Evolutionary conservation across 2,329 filamentous ascomycete genomes (phyloP).

Genomic region (Botrytis pseudocinerea): DNA sequence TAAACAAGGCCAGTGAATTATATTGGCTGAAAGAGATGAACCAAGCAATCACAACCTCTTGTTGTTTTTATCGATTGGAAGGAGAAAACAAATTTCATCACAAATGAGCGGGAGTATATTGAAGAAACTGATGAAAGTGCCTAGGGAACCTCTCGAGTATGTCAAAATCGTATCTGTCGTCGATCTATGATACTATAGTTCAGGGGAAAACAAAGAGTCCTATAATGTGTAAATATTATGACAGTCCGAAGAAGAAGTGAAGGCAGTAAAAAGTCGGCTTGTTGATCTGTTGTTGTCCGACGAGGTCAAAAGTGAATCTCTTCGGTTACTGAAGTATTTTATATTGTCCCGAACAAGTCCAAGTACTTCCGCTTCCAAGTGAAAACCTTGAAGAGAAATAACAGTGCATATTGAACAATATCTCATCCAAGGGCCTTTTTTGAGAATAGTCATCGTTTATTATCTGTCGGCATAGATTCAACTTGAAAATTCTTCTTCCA

Average conservation of each 20-base stretch:
- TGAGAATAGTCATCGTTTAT: neutral
- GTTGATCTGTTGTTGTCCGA: neutral
- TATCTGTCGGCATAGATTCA: neutral
- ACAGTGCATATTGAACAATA: neutral
- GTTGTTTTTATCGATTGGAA: neutral
- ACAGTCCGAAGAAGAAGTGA: neutral
- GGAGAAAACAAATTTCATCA: neutral
- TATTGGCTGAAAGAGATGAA: neutral
- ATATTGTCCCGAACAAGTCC: neutral
- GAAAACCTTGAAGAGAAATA: too few relatives aligned
- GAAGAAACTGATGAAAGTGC: neutral
- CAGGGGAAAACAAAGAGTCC: neutral
- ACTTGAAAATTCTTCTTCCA: neutral
- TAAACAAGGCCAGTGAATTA: neutral
- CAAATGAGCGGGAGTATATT: neutral
- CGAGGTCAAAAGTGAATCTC: conserved; percentile 1
- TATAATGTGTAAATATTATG: neutral
- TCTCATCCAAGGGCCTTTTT: neutral
- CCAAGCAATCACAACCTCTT: neutral
- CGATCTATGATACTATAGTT: neutral
- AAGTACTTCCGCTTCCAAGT: neutral
- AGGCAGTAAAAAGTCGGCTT: neutral
- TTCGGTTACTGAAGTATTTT: neutral
- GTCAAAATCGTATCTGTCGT: neutral
- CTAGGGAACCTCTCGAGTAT: neutral